Base-by-base conservation (phyloP, 176 grass and related monocot genomes). In the Triticum dicoccoides region DNA sequence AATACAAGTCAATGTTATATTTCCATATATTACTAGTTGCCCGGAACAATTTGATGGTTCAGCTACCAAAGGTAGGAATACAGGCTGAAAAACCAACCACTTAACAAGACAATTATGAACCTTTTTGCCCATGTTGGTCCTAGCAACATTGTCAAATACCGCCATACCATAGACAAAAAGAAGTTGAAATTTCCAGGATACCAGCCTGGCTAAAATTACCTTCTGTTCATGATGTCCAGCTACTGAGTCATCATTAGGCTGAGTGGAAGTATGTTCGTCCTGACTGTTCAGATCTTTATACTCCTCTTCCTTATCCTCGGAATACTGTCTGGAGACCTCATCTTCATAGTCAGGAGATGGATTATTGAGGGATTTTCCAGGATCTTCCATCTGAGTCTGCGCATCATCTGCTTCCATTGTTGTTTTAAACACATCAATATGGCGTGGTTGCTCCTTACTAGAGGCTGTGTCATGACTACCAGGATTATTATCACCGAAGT, bases 391-490 rank as follows among this genome's bases (percentile, higher is more conserved):
- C 78, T 72, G 84, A 85, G 56, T 39, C n/a, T 56, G 66, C 61
- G 76, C n/a, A 65, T 79, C 72, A 24, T 86, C 71, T 84, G 73
- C 80, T 80, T 89, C 82, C 9, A 68, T 34, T 73, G 38, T 41
- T 68, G 86, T 81, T 42, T 61, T 87, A 56, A 82, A 88, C 76
- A 85, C 71, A 92, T 85, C 66, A 87, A 49, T 88, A 27, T 87
- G 69, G 33, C 35, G 71, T 18, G 33, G 64, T 61, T 82, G 89
- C 78, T 93, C 91, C 89, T 85, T 85, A 80, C 91, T 91, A 72
- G 93, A 93, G 61, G 86, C 86, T 61, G 89, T 92, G 84, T 89
- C 93, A 76, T 91, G 86, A 85, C 82, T 89, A 34, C 77, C 89
- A 89, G 35, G 61, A 71, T 87, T 89, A 80, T 89, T 86, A 71